Evolutionary conservation across 2,329 filamentous ascomycete genomes (phyloP).

Genomic region (Monilinia laxa): DNA sequence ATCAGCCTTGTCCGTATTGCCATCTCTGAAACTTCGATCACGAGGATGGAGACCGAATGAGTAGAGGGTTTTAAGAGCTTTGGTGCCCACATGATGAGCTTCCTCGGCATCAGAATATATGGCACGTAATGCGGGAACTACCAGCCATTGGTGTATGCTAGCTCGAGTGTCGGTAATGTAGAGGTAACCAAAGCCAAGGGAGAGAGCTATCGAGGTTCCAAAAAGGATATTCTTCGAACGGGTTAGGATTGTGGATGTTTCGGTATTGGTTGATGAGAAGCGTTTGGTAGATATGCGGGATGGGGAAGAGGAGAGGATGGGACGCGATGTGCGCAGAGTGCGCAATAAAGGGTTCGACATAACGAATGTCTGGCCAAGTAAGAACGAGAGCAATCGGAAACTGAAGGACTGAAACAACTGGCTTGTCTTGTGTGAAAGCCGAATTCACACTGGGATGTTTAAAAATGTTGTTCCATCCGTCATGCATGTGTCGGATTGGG

Average conservation of each 20-base stretch:
- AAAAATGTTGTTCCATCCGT: neutral
- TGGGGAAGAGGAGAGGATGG: neutral
- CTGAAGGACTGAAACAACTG: neutral
- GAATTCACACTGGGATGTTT: neutral
- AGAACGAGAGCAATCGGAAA: neutral
- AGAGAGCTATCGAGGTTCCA: constrained; percentile 54
- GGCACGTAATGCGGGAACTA: constrained; percentile 64
- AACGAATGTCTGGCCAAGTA: constrained; percentile 6
- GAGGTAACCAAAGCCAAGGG: constrained; percentile 53
- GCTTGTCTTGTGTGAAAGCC: neutral
- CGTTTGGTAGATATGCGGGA: constrained; percentile 25
- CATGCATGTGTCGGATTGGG: neutral
- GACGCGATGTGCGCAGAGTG: constrained; percentile 17
- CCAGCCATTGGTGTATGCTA: constrained; percentile 65
- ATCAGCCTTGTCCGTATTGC: constrained; percentile 38
- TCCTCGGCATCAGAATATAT: constrained; percentile 79
- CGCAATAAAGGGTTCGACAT: constrained; percentile 22
- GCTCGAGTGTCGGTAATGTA: constrained; percentile 75
- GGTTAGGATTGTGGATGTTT: constrained; percentile 43
- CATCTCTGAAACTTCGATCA: constrained; percentile 55
- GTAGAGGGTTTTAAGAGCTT: constrained; percentile 70
- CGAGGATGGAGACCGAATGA: constrained; percentile 74
- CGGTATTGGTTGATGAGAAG: constrained; percentile 32
- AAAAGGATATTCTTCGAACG: constrained; percentile 51
- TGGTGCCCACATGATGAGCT: constrained; percentile 80